phyloP scores from a whole-genome alignment of 2,329 filamentous ascomycete species.

The Xylaria polymorpha region DNA sequence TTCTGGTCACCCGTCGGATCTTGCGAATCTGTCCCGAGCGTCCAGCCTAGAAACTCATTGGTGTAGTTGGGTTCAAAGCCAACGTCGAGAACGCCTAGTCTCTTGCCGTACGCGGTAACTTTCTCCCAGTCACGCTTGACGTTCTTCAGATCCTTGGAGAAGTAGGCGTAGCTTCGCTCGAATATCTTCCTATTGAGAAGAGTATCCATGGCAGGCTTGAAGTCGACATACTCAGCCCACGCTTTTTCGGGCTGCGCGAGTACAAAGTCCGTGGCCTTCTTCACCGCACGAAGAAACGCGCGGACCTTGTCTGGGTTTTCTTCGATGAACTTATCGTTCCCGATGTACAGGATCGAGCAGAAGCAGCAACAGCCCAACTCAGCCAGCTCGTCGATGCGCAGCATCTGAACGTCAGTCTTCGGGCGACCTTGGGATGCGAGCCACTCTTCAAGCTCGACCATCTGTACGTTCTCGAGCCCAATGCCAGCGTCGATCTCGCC shows the following conservation, averaged over 20 bases:
- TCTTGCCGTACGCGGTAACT: slow-evolving; percentile 81
- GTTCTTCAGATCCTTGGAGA: slow-evolving; percentile 79
- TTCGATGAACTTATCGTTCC: slow-evolving; percentile 76
- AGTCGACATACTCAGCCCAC: slow-evolving; percentile 75
- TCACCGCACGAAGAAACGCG: slow-evolving; percentile 78
- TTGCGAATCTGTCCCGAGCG: slow-evolving; percentile 69
- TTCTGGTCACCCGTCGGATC: slow-evolving; percentile 81
- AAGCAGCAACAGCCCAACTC: slow-evolving; percentile 87
- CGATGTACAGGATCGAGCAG: slow-evolving; percentile 84
- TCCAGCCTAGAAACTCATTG: slow-evolving; percentile 76
- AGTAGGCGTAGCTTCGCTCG: slow-evolving; percentile 81
- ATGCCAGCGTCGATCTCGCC: slow-evolving; percentile 80
- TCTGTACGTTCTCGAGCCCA: slow-evolving; percentile 84
- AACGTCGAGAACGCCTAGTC: slow-evolving; percentile 73
- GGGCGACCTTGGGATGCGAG: slow-evolving; percentile 71
- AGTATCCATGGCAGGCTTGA: slow-evolving; percentile 77
- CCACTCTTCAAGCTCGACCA: slow-evolving; percentile 85
- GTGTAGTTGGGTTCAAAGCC: slow-evolving; percentile 79
- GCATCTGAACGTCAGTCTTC: slow-evolving; percentile 78
- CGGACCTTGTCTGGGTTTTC: slow-evolving; percentile 73
- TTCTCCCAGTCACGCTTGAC: slow-evolving; percentile 80
- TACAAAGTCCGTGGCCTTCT: slow-evolving; percentile 79
- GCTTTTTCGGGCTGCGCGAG: slow-evolving; percentile 71
- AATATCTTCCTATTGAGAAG: slow-evolving; percentile 81
- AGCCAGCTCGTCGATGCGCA: slow-evolving; percentile 82